Conservation (phyloP, 495 filamentous ascomycete genomes). For the Aspergillus hancockii region DNA sequence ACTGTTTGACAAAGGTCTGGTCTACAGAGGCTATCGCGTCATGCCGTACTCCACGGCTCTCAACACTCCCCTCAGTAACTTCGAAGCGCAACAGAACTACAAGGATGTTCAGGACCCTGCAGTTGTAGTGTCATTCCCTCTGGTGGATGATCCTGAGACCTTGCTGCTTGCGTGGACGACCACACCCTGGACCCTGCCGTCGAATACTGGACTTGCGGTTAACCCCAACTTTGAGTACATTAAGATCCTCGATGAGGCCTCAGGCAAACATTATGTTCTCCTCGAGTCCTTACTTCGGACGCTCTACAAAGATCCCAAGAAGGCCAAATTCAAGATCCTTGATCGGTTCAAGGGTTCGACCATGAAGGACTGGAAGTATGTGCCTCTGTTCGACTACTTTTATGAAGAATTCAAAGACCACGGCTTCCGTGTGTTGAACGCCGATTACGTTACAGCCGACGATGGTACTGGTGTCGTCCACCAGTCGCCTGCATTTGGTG, state of each 20-base stretch:
- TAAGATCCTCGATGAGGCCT: constrained; percentile 82
- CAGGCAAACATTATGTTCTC: constrained; percentile 83
- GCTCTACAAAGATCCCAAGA: constrained; percentile 95
- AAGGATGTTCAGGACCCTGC: constrained; percentile 92
- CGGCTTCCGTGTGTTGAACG: constrained; percentile 84
- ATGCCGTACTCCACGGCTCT: constrained; percentile 95
- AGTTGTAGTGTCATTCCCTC: constrained; percentile 85
- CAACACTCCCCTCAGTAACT: constrained; percentile 88
- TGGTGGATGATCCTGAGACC: constrained; percentile 73
- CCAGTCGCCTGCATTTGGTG: constrained; percentile 92
- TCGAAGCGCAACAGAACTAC: constrained; percentile 93
- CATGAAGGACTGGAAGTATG: constrained; percentile 90
- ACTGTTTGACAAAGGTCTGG: constrained; percentile 82
- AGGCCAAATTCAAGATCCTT: constrained; percentile 90
- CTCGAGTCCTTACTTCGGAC: constrained; percentile 82
- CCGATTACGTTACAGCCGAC: constrained; percentile 86
- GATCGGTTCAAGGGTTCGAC: constrained; percentile 80
- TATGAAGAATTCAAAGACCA: constrained; percentile 88
- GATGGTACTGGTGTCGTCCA: constrained; percentile 96
- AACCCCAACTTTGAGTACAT: constrained; percentile 93
- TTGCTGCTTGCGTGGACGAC: constrained; percentile 89
- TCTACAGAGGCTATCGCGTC: constrained; percentile 86
- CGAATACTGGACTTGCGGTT: constrained; percentile 75
- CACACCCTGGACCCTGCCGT: constrained; percentile 94
- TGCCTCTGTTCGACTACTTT: constrained; percentile 92